These are phyloP conservation scores for Alternaria metachromatica DNA, from an alignment of 2,329 filamentous ascomycete species.

Conservation along the genomic window DNA sequence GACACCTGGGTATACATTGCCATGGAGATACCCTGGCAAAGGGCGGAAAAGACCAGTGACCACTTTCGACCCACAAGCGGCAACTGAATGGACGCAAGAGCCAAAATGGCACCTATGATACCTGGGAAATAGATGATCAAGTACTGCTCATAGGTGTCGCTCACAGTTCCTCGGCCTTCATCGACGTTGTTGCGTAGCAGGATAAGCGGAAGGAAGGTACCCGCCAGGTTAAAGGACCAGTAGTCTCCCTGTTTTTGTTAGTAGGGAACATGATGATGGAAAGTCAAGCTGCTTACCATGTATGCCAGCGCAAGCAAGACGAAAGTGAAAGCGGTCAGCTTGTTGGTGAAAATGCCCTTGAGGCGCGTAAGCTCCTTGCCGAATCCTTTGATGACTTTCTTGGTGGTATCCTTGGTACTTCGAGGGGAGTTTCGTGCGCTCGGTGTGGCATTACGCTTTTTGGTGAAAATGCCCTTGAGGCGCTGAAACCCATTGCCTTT, in stretches of 20 bases:
- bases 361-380: constrained; percentile 33
- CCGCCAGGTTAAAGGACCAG: constrained; percentile 42
- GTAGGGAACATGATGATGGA: background rate
- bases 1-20: constrained; percentile 41
- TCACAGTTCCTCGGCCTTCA: constrained; percentile 27
- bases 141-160: constrained; percentile 38
- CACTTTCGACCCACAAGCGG: constrained; percentile 38
- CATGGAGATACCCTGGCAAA: constrained; percentile 38
- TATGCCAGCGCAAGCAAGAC: constrained; percentile 35
- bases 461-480: constrained; percentile 38
- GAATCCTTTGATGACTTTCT: constrained; percentile 27
- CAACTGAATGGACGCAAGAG: constrained; percentile 33
- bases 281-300: constrained; percentile 20
- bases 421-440: constrained; percentile 1
- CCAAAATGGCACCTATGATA: constrained; percentile 33
- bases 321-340: constrained; percentile 32
- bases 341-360: constrained; percentile 38
- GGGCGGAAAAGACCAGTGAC: constrained; percentile 37
- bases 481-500: constrained; percentile 30
- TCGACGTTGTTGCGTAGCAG: constrained; percentile 39
- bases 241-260: constrained; percentile 31
- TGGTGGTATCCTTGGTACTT: constrained; percentile 24
- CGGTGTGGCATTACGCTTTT: constrained; percentile 23
- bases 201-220: constrained; percentile 36
- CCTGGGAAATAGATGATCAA: constrained; percentile 40